phyloP scores from a whole-genome alignment of 352 stramenopile species.

The Phytophthora melonis region DNA sequence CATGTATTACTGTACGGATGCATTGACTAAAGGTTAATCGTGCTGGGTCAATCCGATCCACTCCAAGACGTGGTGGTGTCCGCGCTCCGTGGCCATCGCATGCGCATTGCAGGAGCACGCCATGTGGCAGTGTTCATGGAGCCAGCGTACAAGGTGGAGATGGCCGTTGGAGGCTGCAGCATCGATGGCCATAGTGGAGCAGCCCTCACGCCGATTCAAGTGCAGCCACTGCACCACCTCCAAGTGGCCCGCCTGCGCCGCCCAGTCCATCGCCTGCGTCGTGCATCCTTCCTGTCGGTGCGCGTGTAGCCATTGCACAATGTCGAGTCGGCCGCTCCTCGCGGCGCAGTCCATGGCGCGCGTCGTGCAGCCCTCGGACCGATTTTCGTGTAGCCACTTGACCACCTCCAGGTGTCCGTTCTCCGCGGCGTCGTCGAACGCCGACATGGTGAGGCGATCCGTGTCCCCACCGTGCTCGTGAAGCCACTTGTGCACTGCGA shows the following conservation, averaged over 20 bases:
- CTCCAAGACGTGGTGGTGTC: slow-evolving; percentile 31
- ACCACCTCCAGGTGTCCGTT: slow-evolving; percentile 35
- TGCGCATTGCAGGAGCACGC: slow-evolving; percentile 25
- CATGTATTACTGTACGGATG: not conserved
- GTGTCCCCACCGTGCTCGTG: slow-evolving; percentile 22
- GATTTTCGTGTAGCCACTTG: slow-evolving; percentile 33
- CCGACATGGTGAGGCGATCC: slow-evolving; percentile 33
- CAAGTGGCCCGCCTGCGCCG: slow-evolving; percentile 27
- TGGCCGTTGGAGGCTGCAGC: slow-evolving; percentile 28
- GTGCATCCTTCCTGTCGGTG: slow-evolving; percentile 31
- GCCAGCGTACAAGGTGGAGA: slow-evolving; percentile 28
- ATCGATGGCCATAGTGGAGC: slow-evolving; percentile 33
- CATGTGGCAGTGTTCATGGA: slow-evolving; percentile 32
- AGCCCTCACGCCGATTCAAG: slow-evolving; percentile 25
- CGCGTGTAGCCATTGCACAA: slow-evolving; percentile 29
- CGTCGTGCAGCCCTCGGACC: slow-evolving; percentile 27
- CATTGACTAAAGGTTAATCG: slow-evolving; percentile 1
- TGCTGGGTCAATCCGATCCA: slow-evolving; percentile 26
- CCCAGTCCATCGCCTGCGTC: slow-evolving; percentile 41
- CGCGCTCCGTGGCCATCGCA: slow-evolving; percentile 18
- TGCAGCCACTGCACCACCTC: slow-evolving; percentile 37
- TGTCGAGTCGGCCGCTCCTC: slow-evolving; percentile 22
- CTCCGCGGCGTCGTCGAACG: slow-evolving; percentile 33
- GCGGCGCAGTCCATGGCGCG: slow-evolving; percentile 36
- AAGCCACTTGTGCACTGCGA: slow-evolving; percentile 30